Percentiles rank a stretch among this genome's conserved stretches.
Evolutionary conservation across 768 basidiomycete genomes (phyloP).

Genomic region (Mycena venus): DNA sequence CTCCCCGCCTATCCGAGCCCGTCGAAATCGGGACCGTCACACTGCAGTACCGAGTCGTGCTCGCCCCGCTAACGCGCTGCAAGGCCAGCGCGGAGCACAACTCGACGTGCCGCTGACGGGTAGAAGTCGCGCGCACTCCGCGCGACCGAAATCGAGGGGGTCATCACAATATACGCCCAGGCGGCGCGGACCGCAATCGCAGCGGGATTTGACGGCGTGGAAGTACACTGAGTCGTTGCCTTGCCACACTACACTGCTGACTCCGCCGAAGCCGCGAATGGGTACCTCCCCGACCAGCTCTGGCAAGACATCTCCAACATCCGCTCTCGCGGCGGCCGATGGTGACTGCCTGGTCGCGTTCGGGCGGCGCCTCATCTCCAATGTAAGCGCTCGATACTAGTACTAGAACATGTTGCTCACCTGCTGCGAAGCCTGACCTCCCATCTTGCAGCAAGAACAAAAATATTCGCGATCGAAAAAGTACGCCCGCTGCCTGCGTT

Average conservation of each 20-base stretch:
- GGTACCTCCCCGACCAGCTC: conserved; percentile 58
- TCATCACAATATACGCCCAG: conserved; percentile 41
- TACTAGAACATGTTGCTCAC: no score
- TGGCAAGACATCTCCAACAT: conserved; percentile 55
- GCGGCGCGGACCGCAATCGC: conserved; percentile 50
- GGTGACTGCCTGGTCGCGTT: no score
- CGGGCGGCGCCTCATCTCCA: no score
- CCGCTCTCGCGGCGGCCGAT: conserved; percentile 46
- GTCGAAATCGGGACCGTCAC: conserved; percentile 14
- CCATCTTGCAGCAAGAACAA: no score
- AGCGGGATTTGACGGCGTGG: conserved; percentile 55
- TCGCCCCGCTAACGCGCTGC: conserved; percentile 51
- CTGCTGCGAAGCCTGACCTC: no score
- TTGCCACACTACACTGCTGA: background rate
- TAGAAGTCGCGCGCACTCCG: conserved; percentile 26
- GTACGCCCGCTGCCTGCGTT: no score
- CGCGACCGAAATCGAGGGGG: conserved; percentile 48
- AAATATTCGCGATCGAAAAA: no score
- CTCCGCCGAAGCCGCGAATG: conserved; percentile 18
- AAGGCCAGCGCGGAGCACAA: conserved; percentile 41
- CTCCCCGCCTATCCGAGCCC: conserved; percentile 16
- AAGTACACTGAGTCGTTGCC: conserved; percentile 36
- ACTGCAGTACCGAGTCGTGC: conserved; percentile 47
- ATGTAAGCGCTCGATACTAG: no score
- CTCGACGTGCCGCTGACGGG: conserved; percentile 34